Base-by-base conservation (phyloP, 495 filamentous ascomycete species). In the Tricharina praecox region DNA sequence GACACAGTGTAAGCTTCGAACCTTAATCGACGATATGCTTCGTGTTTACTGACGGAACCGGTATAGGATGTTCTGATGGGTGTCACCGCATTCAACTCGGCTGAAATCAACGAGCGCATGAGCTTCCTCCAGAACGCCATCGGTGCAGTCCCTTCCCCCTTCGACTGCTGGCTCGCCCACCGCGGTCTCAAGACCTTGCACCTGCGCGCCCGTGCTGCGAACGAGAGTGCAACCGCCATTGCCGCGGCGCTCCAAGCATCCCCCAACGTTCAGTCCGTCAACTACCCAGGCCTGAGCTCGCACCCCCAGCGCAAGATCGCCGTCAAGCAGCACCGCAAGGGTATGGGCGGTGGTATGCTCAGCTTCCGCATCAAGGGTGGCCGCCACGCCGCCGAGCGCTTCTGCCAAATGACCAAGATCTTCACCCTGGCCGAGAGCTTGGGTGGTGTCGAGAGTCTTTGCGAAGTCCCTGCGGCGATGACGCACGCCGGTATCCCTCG, bases 91-190 rank as follows among this genome's bases (percentile, higher is more conserved):
- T 93, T 93, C 74, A 96, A 90, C 69, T 80, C 79, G 3, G 75
- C 84, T 10, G 69, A 71, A 3, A 67, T 99, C 45, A 76, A 77
- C 53, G 73, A 82, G 50, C 74, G 81, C 23, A 75, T 96, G 24
- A 64, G 73, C 23, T 99, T 96, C 72, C 76, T 99, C 16, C 90
- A 95, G 60, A 99, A 99, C 65, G 90, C 90, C 47, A 92, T 95
- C 53, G 90, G 90, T 44, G 90, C 88, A 41, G 79, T 96, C 1
- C 90, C 90, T 4, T 88, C 84, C 1, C 69, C 90, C 16, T 99
- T 99, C 60, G 90, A 99, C 70, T 87, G 77, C 68, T 99, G 88
- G 88, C 82, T 99, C 48, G 92, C 90, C n/a, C 92, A 99, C 67
- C 79, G 90, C 53, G 90, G 90, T 50, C 72, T 93, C 47, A 99